These are phyloP conservation scores for Pogostemon cablin DNA, from an alignment of 257 asterid species.

Conservation along the genomic window DNA sequence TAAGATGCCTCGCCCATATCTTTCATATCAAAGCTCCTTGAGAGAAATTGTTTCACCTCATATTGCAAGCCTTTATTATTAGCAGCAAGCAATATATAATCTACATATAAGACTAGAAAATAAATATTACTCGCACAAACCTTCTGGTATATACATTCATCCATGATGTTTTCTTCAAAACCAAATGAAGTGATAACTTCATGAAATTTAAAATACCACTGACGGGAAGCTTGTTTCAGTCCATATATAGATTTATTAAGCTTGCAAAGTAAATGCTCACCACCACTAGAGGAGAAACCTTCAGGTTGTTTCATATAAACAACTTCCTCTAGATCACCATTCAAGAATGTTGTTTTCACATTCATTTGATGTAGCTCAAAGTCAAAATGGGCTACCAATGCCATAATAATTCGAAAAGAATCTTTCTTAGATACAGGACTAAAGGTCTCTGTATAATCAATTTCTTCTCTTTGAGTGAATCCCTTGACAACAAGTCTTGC, in stretches of 20 bases:
- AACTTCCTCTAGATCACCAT: not conserved
- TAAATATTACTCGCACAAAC: not conserved
- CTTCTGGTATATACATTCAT: slow-evolving; percentile 1
- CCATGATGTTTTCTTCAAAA: not conserved
- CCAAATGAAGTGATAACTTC: not conserved
- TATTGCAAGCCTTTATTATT: not conserved
- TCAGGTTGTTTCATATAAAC: not conserved
- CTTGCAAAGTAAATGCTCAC: not conserved
- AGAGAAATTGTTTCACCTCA: not conserved
- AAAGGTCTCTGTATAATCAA: not conserved
- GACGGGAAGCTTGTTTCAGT: not conserved
- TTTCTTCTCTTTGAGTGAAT: not conserved
- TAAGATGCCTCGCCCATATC: not conserved
- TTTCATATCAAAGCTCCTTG: not conserved
- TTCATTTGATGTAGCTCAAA: not conserved
- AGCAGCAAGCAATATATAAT: not conserved
- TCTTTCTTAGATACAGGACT: not conserved
- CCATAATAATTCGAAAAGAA: not conserved
- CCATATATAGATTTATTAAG: not conserved
- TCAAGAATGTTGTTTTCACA: not conserved
- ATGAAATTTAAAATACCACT: not conserved
- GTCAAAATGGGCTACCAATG: not conserved
- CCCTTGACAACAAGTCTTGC: not conserved
- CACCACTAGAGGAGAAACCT: not conserved
- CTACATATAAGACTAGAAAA: not conserved